Conservation (phyloP, 441 rosid genomes). For the Mallotus repandus region DNA sequence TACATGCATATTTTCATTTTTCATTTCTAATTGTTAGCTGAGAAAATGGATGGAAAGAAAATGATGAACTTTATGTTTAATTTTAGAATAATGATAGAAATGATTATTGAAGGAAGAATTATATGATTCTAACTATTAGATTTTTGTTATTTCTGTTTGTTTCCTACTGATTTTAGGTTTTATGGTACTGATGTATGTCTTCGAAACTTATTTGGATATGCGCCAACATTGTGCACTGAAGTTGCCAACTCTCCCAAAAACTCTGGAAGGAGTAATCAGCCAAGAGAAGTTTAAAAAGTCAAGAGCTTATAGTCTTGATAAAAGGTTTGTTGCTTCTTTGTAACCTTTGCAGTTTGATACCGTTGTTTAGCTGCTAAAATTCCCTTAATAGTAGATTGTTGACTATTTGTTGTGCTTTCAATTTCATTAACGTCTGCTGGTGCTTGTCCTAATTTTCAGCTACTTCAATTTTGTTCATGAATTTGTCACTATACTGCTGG, state of each 20-base stretch:
- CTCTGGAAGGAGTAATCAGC: conserved; percentile 87
- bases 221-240: conserved; percentile 82
- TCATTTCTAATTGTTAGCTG: background rate
- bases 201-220: conserved; percentile 83
- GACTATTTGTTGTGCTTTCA: conserved; percentile 1
- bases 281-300: conserved; percentile 88
- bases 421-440: conserved; percentile 10
- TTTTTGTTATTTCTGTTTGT: conserved; percentile 1
- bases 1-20: background rate
- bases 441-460: conserved; percentile 48
- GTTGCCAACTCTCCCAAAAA: conserved; percentile 76
- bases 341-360: background rate
- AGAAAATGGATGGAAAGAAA: background rate
- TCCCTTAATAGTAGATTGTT: background rate
- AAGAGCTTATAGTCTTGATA: conserved; percentile 91
- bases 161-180: conserved; percentile 51
- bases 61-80: background rate
- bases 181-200: conserved; percentile 83
- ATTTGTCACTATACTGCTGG: conserved; percentile 80
- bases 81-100: too few species aligned
- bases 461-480: conserved; percentile 82
- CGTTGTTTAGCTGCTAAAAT: background rate
- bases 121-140: background rate
- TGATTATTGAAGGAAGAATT: background rate
- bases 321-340: conserved; percentile 51